Evolutionary conservation across 2,329 filamentous ascomycete species (phyloP), one percentile per base, ranked within the genome.

Genomic region (Alternaria ethzedia): DNA sequence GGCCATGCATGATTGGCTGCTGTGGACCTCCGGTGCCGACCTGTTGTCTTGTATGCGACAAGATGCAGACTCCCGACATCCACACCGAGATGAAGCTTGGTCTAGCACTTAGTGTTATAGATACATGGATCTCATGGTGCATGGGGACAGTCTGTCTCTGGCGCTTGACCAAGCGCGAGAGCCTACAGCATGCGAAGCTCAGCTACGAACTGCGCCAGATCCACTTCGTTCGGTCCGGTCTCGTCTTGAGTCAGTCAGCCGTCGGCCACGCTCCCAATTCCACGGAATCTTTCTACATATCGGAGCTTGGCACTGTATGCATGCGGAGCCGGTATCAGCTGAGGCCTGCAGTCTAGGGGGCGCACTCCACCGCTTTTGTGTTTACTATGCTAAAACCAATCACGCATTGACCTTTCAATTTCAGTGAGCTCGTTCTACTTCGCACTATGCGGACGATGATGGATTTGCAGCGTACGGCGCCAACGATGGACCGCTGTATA

Each of bases 61-160:
- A 43, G 54, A 59, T 52, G 47, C 23, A 26, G 49, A 64, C 41
- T 59, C 61, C 65, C 66, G 64, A 69, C 54, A 64, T 69, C 68
- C 57, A 57, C 47, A 41, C 70, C 65, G 65, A 67, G 49, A 46
- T 28, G 41, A 21, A 12, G 44, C 15, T 30, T 32, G 23, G 26
- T 47, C 26, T 46, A 32, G 41, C 17, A 21, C 25, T 49, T 25
- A 41, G 36, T 26, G 26, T 49, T 7, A n/a, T 12, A 46, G 25
- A 41, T 43, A 20, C 55, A 36, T 54, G 44, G 15, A 44, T 17
- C 13, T 25, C 23, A 32, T 49, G 47, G 43, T 49, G 15, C 15
- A 49, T 28, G 12, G 17, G 30, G 20, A 4, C n/a, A 11, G 6
- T 30, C 32, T 54, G 36, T 17, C 43, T 46, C 23, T 49, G 13